phyloP scores from a whole-genome alignment of 2,329 filamentous ascomycete genomes.

The Cladorrhinum sp. region DNA sequence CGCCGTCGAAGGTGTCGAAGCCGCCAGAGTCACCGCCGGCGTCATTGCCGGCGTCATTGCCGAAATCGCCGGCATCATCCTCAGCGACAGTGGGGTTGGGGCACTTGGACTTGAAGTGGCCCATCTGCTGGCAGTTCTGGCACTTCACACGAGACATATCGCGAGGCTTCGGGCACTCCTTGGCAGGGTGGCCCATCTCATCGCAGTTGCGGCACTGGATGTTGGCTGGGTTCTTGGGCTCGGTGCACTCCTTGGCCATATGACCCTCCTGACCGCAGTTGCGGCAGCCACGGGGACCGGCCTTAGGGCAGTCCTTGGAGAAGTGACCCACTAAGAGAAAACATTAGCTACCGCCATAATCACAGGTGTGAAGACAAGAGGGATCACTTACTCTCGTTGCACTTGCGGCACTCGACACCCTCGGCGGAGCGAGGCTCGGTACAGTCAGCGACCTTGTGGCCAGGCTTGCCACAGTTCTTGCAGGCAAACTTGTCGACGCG shows the following conservation, averaged over 20 bases:
- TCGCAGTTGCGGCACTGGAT: constrained; percentile 52
- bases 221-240: constrained; percentile 41
- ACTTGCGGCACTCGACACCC: constrained; percentile 64
- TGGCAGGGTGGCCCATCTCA: constrained; percentile 45
- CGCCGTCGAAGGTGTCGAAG: constrained; percentile 4
- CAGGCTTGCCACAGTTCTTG: constrained; percentile 62
- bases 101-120: constrained; percentile 43
- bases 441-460: constrained; percentile 51
- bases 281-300: constrained; percentile 50
- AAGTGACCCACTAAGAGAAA: constrained; percentile 54
- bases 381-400: constrained; percentile 55
- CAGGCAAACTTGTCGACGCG: constrained; percentile 64
- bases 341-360: constrained; percentile 11
- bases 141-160: constrained; percentile 58
- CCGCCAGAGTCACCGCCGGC: constrained; percentile 14
- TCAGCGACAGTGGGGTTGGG: constrained; percentile 32
- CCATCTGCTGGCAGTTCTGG: constrained; percentile 52
- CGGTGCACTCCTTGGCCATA: constrained; percentile 58
- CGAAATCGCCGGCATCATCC: constrained; percentile 17
- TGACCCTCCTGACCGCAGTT: constrained; percentile 67
- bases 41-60: constrained; percentile 13
- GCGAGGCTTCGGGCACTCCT: constrained; percentile 54
- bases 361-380: neutral
- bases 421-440: constrained; percentile 60
- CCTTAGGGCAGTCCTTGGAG: constrained; percentile 61